Base-by-base conservation (phyloP, 805 yeast genomes). In the Brettanomyces custersianus region DNA sequence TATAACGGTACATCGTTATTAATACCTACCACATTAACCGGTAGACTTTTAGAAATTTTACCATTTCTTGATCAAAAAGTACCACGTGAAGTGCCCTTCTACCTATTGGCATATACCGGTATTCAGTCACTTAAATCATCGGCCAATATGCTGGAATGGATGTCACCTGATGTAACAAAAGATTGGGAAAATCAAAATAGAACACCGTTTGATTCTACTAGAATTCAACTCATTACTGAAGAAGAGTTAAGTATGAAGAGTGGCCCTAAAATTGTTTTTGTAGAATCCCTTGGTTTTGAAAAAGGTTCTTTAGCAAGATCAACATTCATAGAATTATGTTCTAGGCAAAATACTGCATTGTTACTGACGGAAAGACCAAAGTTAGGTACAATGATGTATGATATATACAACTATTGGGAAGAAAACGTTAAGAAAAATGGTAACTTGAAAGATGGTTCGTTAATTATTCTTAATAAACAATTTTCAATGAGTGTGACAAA, bases 101-200 rank as follows among this genome's bases (percentile, higher is more conserved):
- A 83, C 23, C 67, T 86, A 39, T 60, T 83, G n/a, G 76, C 94
- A 3, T 78, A 76, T 47, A 77, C 87, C 0, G 94, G 92, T 19
- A 74, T 86, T 3, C 77, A 90, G 49, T 69, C 80, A 4, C 57
- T 92, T 38, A 71, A 80, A 19, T 85, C 82, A 51, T 95, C 96
- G 0, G 74, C 85, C 11, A 81, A 87, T 38, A 82, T 92, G 80
- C 60, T 90, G 20, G 98, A 92, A 61, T 92, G 97, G 97, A 81
- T 92, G 87, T 77, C 94, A 0, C 73, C 90, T 0, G 70, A 79
- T n/a, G 70, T 87, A n/a, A 72, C 84, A 19, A 80, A 82, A 46
- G 81, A 77, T 31, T 87, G 95, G 90, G 95, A 86, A 49, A 63
- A 70, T 6, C 68, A 73, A 41, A 78, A 78, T 36, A 72, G 71